Conservation (phyloP, 23 red algal species). For the Gracilaria domingensis region DNA sequence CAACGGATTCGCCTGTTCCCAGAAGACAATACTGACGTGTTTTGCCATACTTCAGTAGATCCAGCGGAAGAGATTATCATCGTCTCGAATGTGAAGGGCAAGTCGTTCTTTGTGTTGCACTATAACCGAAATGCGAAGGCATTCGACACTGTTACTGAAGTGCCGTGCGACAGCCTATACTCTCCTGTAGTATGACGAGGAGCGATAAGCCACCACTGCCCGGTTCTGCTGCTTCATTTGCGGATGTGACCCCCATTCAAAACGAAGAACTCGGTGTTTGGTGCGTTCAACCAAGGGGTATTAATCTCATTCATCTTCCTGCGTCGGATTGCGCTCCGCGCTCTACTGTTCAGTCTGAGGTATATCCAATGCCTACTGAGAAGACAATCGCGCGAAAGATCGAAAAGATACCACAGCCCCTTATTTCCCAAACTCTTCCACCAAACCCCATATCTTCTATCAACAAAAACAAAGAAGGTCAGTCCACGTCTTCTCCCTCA, state of each 20-base stretch:
- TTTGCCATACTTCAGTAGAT: constrained; percentile 47
- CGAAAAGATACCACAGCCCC: constrained; percentile 40
- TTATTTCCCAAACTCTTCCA: constrained; percentile 24
- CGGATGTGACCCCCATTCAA: constrained; percentile 25
- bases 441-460: constrained; percentile 12
- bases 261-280: constrained; percentile 73
- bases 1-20: constrained; percentile 47
- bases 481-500: neutral
- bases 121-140: constrained; percentile 38
- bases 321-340: constrained; percentile 55
- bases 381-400: constrained; percentile 45
- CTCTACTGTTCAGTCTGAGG: constrained; percentile 19
- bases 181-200: constrained; percentile 74
- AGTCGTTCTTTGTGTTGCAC: constrained; percentile 71
- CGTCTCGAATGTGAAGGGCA: constrained; percentile 44
- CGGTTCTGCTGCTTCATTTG: constrained; percentile 20
- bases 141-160: constrained; percentile 69
- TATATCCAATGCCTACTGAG: constrained; percentile 44
- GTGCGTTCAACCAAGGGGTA: constrained; percentile 83
- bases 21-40: constrained; percentile 30
- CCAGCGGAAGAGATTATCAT: constrained; percentile 54
- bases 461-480: constrained; percentile 15
- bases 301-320: constrained; percentile 72
- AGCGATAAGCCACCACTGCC: constrained; percentile 30
- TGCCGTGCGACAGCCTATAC: constrained; percentile 71